Base-by-base conservation (phyloP, 2,329 filamentous ascomycete species). In the Monosporascus cannonballus region DNA sequence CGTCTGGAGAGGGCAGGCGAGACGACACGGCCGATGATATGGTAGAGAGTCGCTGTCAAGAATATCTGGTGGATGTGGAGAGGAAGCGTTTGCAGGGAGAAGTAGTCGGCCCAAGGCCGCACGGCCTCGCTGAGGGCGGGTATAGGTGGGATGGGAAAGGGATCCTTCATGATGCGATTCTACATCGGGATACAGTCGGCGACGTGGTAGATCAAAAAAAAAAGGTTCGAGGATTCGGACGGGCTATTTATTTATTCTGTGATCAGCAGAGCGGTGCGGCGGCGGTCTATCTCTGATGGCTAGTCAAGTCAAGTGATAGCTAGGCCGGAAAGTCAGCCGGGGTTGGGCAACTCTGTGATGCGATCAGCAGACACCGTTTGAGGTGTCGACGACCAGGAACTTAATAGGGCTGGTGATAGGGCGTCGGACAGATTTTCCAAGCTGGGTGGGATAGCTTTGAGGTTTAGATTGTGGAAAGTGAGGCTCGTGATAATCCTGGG, bases 41-140 rank as follows among this genome's bases (percentile, higher is more conserved):
- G 82, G 74, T 95, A 95, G 58, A 88, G 71, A 34, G 80, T 59
- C 53, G 85, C 83, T 25, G 85, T 83, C 57, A 83, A 71, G 52
- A 89, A 56, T 48, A 93, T 78, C 70, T 95, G 88, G 73, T 94
- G 89, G 62, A 89, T 76, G 71, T 95, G 90, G 48, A 87, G 72
- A 17, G 88, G 86, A 20, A 94, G 79, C 6, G 86, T 85, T 8
- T 80, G 75, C 46, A 93, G 75, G 49, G 73, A 70, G 54, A 87
- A 72, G 55, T 72, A 74, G 60, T 87, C 79, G 56, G 87, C 84
- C 65, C 83, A 75, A 17, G 87, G 87, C 67, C 85, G 76, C 49
- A 85, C 71, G 53, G 81, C 77, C 52, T 73, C 67, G 61, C 73
- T 75, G 50, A 84, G 73, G 66, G 77, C 78, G 50, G 85, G 84